phyloP scores from a whole-genome alignment of 306 rosid species.

The Bauhinia variegata region DNA sequence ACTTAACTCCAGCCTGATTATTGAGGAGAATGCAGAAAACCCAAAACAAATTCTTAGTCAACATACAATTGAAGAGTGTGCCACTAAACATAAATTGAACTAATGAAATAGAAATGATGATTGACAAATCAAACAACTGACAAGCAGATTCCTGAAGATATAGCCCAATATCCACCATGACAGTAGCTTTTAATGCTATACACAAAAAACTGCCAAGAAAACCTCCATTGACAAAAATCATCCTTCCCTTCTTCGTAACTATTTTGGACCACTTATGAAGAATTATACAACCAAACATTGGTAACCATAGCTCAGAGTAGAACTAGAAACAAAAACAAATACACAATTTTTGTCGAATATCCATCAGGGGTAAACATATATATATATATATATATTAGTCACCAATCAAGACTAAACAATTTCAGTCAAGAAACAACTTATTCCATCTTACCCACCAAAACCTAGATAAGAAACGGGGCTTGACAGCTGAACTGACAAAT shows the following conservation, averaged over 20 bases:
- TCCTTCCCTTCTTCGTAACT: not conserved
- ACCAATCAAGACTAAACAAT: conserved; percentile 26
- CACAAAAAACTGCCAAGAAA: not conserved
- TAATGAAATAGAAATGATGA: conserved; percentile 1
- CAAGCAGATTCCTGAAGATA: not conserved
- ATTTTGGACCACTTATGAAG: not conserved
- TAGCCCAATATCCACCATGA: conserved; percentile 14
- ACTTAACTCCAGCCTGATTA: not conserved
- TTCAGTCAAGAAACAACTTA: conserved; percentile 19
- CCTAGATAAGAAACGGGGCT: conserved; percentile 23
- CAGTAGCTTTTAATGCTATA: conserved; percentile 5
- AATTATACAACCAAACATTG: not conserved
- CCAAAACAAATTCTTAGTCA: not conserved
- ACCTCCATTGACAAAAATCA: conserved; percentile 3
- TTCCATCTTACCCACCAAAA: conserved; percentile 31
- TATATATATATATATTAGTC: not conserved
- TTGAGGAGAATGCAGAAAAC: too few relatives aligned
- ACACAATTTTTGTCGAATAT: conserved; percentile 5
- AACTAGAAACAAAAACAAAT: conserved; percentile 21
- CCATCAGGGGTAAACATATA: conserved; percentile 26
- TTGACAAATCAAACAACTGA: conserved; percentile 14
- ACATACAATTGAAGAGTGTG: not conserved
- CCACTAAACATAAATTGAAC: conserved; percentile 26
- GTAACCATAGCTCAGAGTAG: not conserved
- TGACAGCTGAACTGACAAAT: conserved; percentile 29